Percentiles rank a stretch among this genome's conserved stretches.
phyloP scores from a whole-genome alignment of 495 filamentous ascomycete species.

The Endocarpon pusillum region DNA sequence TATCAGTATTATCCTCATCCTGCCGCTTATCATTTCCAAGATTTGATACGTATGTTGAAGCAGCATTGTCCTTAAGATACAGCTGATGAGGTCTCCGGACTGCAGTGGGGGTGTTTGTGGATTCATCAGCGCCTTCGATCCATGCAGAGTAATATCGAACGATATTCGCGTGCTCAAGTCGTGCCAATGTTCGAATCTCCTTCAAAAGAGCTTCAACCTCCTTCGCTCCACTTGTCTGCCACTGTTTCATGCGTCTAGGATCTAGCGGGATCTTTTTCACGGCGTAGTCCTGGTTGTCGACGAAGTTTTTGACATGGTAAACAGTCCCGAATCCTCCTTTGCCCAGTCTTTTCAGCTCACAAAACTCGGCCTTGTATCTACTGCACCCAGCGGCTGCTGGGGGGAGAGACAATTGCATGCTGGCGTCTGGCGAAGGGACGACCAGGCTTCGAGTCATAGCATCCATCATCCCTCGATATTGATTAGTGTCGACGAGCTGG shows the following conservation, averaged over 20 bases:
- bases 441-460: slow-evolving; percentile 11
- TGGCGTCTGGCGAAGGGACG: not conserved
- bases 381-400: slow-evolving; percentile 10
- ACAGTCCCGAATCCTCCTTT: slow-evolving; percentile 37
- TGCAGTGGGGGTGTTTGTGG: slow-evolving; percentile 8
- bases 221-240: slow-evolving; percentile 28
- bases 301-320: slow-evolving; percentile 31
- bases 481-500: not conserved
- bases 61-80: slow-evolving; percentile 8
- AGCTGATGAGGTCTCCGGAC: slow-evolving; percentile 7
- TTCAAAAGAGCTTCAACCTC: slow-evolving; percentile 33
- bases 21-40: slow-evolving; percentile 26
- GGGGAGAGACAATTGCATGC: not conserved
- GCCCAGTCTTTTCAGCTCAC: slow-evolving; percentile 26
- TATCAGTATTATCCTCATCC: slow-evolving; percentile 8
- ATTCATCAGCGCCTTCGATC: slow-evolving; percentile 30
- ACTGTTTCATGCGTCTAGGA: slow-evolving; percentile 25
- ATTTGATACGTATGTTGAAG: slow-evolving; percentile 16
- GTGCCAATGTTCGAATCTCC: slow-evolving; percentile 35
- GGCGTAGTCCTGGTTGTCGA: slow-evolving; percentile 34
- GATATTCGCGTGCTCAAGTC: slow-evolving; percentile 35
- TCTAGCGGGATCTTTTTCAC: slow-evolving; percentile 37
- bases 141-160: slow-evolving; percentile 37
- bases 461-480: slow-evolving; percentile 3
- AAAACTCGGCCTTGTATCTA: slow-evolving; percentile 27